Evolutionary conservation across 2,329 filamentous ascomycete species (phyloP).

Genomic region (Trematosphaeria pertusa): DNA sequence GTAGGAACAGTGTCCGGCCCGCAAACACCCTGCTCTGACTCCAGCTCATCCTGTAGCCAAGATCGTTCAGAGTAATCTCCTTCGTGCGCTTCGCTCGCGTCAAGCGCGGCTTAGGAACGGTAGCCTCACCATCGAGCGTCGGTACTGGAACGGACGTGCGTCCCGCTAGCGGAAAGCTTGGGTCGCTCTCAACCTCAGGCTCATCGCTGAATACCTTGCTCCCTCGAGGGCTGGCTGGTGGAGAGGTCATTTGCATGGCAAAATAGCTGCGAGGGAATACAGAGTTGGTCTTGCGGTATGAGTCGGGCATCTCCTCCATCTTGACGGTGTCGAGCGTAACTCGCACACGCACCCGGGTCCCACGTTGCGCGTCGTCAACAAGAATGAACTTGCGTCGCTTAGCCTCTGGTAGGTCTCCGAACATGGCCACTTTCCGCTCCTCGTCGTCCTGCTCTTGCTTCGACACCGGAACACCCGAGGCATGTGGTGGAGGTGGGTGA

Average conservation of each 20-base stretch:
- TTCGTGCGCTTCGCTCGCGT: conserved; percentile 73
- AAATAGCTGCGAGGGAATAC: conserved; percentile 94
- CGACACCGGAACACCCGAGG: conserved; percentile 51
- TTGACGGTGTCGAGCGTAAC: conserved; percentile 93
- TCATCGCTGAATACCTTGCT: conserved; percentile 76
- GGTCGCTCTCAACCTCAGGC: conserved; percentile 53
- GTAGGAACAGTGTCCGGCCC: conserved; percentile 83
- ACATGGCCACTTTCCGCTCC: conserved; percentile 72
- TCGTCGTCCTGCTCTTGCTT: conserved; percentile 63
- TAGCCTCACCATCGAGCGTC: conserved; percentile 72
- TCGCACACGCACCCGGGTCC: conserved; percentile 82
- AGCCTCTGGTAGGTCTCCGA: conserved; percentile 85
- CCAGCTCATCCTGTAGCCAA: conserved; percentile 97
- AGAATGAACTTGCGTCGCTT: conserved; percentile 97
- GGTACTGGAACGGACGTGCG: conserved; percentile 57
- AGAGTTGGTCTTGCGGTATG: conserved; percentile 86
- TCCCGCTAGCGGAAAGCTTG: conserved; percentile 49
- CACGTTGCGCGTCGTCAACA: conserved; percentile 81
- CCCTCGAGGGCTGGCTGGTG: conserved; percentile 76
- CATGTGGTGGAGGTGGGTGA: conserved; percentile 51
- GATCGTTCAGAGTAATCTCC: conserved; percentile 89
- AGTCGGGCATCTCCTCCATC: conserved; percentile 94
- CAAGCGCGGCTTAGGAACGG: conserved; percentile 78
- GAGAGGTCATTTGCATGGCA: conserved; percentile 89
- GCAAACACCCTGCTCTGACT: conserved; percentile 92